Base-by-base conservation (phyloP, 75 land plant genomes). In the Pinus taeda region DNA sequence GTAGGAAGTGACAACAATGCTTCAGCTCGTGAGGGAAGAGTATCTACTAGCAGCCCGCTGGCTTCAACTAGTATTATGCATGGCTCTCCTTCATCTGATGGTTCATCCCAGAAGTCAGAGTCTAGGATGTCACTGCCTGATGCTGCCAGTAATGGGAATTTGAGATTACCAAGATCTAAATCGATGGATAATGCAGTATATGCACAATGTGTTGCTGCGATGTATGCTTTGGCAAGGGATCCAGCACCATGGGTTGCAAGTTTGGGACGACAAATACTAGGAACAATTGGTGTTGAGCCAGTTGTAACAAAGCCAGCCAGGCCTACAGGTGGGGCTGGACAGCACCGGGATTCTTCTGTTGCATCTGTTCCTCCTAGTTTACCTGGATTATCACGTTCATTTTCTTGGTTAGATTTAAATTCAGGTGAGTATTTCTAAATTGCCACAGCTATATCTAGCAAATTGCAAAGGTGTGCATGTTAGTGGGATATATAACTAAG, bases 331-430 rank as follows among this genome's bases (percentile, higher is more conserved):
- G 81, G 79, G 15, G 58, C 77, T 75, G 59, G 71, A 59, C 86
- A 87, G 33, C 86, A 85, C 42, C 77, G 88, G 67, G 92, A 89
- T 42, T 53, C 89, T 12, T 77, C 91, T 60, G 74, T 84, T 73
- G 71, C 85, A 66, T 79, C 89, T 71, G 61, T 82, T 17, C 80
- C 82, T 57, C 73, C 89, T 67, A 77, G 76, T 57, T 63, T 89
- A 71, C 75, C 87, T 77, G 89, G 93, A 65, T 65, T 97, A 14
- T 85, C 89, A 37, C 93, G 98, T 20, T 97, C 98, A 26, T 84
- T 87, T 74, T 97, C 98, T 24, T 94, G 95, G 99, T 85, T 94
- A 76, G 99, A 95, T 74, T 86, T 88, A 86, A 80, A 82, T 86
- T 84, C 86, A 76, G 93, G 93, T 90, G 86, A 18, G 72, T 36